phyloP scores from a whole-genome alignment of 2,329 filamentous ascomycete species.

The Botrytis porri region DNA sequence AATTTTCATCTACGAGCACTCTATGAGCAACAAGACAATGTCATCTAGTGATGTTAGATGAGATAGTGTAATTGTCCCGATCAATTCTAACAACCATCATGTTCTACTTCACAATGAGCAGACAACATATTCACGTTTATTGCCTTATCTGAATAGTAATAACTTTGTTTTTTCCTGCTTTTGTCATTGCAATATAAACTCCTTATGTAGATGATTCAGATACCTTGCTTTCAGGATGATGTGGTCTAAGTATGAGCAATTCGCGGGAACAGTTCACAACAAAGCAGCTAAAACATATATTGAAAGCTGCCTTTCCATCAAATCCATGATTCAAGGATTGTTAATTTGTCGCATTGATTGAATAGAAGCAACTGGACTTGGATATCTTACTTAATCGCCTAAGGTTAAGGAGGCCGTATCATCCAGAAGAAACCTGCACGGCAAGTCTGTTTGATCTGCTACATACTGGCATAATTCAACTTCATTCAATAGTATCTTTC shows the following conservation, averaged over 20 bases:
- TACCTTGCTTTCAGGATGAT: background rate
- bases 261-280: background rate
- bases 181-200: background rate
- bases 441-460: background rate
- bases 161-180: background rate
- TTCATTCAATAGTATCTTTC: background rate
- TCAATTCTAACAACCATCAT: background rate
- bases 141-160: background rate
- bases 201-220: background rate
- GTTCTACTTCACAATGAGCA: background rate
- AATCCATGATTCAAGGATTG: background rate
- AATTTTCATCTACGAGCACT: background rate
- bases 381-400: background rate
- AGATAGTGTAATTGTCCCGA: background rate
- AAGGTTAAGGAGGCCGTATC: background rate
- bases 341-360: background rate
- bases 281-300: conserved; percentile 12
- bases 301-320: background rate
- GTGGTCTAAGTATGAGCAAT: background rate
- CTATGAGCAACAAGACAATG: background rate
- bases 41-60: background rate
- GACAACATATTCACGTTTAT: background rate
- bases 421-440: background rate
- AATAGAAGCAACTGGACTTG: background rate
- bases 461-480: background rate